Conservation (phyloP, 2,329 filamentous ascomycete species). For the Phoma sp. region DNA sequence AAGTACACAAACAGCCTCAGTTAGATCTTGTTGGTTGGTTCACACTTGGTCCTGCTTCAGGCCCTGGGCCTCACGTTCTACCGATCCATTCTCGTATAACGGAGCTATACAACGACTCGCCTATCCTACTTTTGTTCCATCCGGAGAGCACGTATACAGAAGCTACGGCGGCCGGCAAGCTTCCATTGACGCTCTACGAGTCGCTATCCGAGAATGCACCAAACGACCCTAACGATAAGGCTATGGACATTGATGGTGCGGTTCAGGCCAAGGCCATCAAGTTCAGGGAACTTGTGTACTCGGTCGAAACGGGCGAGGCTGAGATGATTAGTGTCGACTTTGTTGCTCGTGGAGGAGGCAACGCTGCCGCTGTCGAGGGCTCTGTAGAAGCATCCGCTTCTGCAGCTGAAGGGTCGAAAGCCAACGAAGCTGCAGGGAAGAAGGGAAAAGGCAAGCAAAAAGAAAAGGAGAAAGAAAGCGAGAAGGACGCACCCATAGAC, state of each 20-base stretch:
- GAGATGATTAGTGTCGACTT: slow-evolving; percentile 99
- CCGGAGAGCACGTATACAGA: slow-evolving; percentile 62
- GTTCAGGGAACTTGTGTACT: slow-evolving; percentile 84
- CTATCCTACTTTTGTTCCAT: slow-evolving; percentile 88
- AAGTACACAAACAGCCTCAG: slow-evolving; percentile 82
- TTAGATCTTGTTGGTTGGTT: slow-evolving; percentile 91
- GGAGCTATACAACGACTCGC: slow-evolving; percentile 77
- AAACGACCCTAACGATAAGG: slow-evolving; percentile 45
- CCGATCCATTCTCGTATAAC: slow-evolving; percentile 81
- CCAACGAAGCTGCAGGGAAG: slow-evolving; percentile 55
- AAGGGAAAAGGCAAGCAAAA: slow-evolving; percentile 60
- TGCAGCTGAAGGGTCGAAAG: slow-evolving; percentile 26
- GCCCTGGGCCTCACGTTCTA: slow-evolving; percentile 71
- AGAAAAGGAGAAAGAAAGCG: slow-evolving; percentile 48
- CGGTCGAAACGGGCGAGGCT: slow-evolving; percentile 90
- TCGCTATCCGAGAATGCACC: slow-evolving; percentile 57
- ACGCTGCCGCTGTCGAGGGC: slow-evolving; percentile 66
- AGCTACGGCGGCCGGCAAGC: slow-evolving; percentile 71
- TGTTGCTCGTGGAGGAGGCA: slow-evolving; percentile 82
- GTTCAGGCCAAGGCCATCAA: slow-evolving; percentile 60
- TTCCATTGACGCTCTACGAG: slow-evolving; percentile 92
- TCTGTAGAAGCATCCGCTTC: slow-evolving; percentile 28
- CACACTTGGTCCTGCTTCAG: slow-evolving; percentile 73
- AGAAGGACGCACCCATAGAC: slow-evolving; percentile 44
- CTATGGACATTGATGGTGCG: slow-evolving; percentile 69